A percentile compares a stretch with the other conserved stretches of the same genome.
phyloP scores from a whole-genome alignment of 495 filamentous ascomycete genomes.

The Pseudoneurospora amorphoporcata region DNA sequence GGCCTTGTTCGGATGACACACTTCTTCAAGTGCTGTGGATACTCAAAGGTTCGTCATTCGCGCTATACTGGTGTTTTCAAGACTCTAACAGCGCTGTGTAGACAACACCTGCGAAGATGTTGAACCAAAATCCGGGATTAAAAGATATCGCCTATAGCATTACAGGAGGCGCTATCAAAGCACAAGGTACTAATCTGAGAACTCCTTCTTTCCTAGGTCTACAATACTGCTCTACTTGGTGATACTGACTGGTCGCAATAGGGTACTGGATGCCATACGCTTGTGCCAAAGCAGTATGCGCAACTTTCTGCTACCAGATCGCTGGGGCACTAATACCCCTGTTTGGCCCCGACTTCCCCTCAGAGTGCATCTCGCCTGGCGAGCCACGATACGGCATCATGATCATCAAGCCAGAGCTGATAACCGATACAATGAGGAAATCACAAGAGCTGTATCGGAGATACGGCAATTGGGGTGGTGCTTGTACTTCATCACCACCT shows the following conservation, averaged over 20 bases:
- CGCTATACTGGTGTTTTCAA: not conserved
- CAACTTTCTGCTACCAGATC: slow-evolving; percentile 81
- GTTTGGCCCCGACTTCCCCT: slow-evolving; percentile 73
- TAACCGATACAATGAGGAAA: slow-evolving; percentile 43
- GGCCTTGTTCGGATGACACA: slow-evolving; percentile 92
- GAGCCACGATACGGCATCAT: slow-evolving; percentile 51
- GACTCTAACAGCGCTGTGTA: slow-evolving; percentile 17
- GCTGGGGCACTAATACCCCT: slow-evolving; percentile 75
- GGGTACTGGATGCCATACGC: slow-evolving; percentile 96
- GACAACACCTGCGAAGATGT: slow-evolving; percentile 78
- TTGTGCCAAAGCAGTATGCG: slow-evolving; percentile 71
- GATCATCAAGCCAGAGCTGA: slow-evolving; percentile 54
- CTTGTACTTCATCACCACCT: not conserved
- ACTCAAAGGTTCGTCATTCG: slow-evolving; percentile 58
- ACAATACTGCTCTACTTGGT: not conserved
- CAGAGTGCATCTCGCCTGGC: slow-evolving; percentile 52
- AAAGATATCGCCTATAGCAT: slow-evolving; percentile 84
- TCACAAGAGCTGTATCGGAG: slow-evolving; percentile 28
- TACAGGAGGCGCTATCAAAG: slow-evolving; percentile 79
- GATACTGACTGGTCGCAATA: slow-evolving; percentile 22
- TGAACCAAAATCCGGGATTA: slow-evolving; percentile 70
- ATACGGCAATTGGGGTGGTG: not conserved
- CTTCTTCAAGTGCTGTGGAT: slow-evolving; percentile 83
- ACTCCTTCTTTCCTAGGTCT: not conserved
- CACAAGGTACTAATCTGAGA: slow-evolving; percentile 57